Base-by-base conservation (phyloP, 257 asterid species). In the Solanum medicagineum region DNA sequence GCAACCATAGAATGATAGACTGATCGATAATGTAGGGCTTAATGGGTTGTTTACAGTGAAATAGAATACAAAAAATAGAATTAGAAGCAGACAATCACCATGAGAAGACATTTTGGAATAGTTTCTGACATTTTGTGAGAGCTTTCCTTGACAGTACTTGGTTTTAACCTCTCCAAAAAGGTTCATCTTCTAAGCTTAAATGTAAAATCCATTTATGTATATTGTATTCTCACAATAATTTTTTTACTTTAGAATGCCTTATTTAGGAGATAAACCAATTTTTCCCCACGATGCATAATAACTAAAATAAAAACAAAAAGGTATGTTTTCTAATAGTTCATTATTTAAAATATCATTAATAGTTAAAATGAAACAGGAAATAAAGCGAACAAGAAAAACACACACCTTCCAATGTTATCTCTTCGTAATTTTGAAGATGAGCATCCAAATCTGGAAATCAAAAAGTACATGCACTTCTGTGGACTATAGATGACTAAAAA, bases 401-500 rank as follows among this genome's bases (percentile, higher is more conserved):
- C 57, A 57, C 55, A 96, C 98, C 97, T 92, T 88, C 68, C 81
- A 92, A 87, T 5, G 95, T 95, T 74, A 94, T 95, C 44, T 94
- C 97, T 74, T 88, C 93, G 5, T 4, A 60, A 88, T 88, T 88
- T 91, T 88, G 92, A 26, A 87, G 63, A 91, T 91, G 96, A 85
- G 90, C 57, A 87, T 94, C 95, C 93, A 49, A 68, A 24, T 92
- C 96, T 95, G 90, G 85, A 82, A 71, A 88, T 29, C 51, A 60
- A 81, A 85, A 36, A 66, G 44, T 62, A 17, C 55, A 22, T 85
- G 68, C 82, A 81, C 80, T 51, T n/a, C 29, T 44, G 83, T 42
- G 53, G 54, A 83, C 83, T 51, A 15, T 24, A 79, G 71, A 74
- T 5, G 36, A 79, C 80, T 71, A 20, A 71, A 44, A 7, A 49